Base-by-base conservation (phyloP, 768 basidiomycete species). In the Podaxis sp. region DNA sequence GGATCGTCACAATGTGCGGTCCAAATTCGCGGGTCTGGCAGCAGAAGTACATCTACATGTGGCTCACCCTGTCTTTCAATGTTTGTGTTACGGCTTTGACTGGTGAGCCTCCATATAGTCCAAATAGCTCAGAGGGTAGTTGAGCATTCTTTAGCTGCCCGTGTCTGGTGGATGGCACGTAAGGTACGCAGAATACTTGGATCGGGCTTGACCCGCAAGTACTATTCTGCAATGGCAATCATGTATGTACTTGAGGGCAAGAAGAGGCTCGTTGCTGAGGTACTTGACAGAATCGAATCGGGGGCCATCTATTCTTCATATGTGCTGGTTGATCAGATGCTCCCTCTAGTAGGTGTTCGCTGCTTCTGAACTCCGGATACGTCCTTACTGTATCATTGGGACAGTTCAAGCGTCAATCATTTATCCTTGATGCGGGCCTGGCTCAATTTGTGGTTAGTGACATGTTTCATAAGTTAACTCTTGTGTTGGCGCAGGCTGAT, bases 111-210 rank as follows among this genome's bases (percentile, higher is more conserved):
- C n/a, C 44, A 8, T 20, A 46, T 17, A 17, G 2, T 24, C 22
- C 22, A 11, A 13, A 3, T 26, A 15, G 11, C 26, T 50, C 12
- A n/a, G 48, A 49, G 48, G 15, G 24, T 40, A 33, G 30, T 64
- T 58, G 24, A 46, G 20, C 33, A 13, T 22, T 15, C 11, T 12
- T 40, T 12, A 78, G 78, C 75, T 26, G 75, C 71, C 17, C 70
- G 77, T 26, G 74, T 79, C 44, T 73, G 74, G 72, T 78, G 72
- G 68, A 64, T 77, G 12, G 68, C 71, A 8, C 67, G 66, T 1
- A 70, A 69, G 38, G 71, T 73, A 2, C 68, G 69, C 24, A 60
- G 58, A 12, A 66, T 75, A n/a, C 57, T 77, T 15, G 74, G 68
- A n/a, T 56, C 65, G 8, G 70, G 66, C 3, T 71, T 77, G 49